Percentiles rank a stretch among this genome's conserved stretches.
phyloP scores from a whole-genome alignment of 208 protist species.

The Strigomonas culicis region DNA sequence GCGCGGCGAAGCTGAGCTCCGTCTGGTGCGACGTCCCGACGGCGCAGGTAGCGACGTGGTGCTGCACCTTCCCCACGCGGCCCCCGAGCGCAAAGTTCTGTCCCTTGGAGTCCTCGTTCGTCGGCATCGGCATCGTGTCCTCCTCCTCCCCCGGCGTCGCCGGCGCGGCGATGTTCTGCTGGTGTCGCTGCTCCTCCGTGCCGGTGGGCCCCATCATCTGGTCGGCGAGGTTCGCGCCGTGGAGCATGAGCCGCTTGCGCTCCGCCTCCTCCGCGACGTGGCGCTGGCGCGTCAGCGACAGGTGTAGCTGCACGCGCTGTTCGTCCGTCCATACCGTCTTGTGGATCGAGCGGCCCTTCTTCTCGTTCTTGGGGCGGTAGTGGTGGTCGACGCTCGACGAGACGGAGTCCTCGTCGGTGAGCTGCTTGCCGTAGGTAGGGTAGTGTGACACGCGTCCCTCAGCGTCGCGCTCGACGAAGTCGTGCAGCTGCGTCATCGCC shows the following conservation, averaged over 20 bases:
- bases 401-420: slow-evolving; percentile 11
- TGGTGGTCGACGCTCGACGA: slow-evolving; percentile 3
- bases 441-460: slow-evolving; percentile 54
- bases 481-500: slow-evolving; percentile 49
- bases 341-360: slow-evolving; percentile 23
- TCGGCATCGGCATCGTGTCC: not conserved
- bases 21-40: slow-evolving; percentile 59
- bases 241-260: slow-evolving; percentile 35
- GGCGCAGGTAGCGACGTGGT: slow-evolving; percentile 58
- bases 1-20: slow-evolving; percentile 58
- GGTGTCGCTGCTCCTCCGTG: slow-evolving; percentile 4
- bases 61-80: slow-evolving; percentile 66
- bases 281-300: slow-evolving; percentile 79
- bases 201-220: slow-evolving; percentile 14
- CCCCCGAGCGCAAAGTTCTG: slow-evolving; percentile 79
- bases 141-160: not conserved
- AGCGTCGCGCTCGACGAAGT: slow-evolving; percentile 80
- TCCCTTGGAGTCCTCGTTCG: not conserved
- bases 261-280: slow-evolving; percentile 61
- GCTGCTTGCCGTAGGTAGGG: slow-evolving; percentile 26
- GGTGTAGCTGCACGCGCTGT: slow-evolving; percentile 83
- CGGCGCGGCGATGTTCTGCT: not conserved
- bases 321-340: slow-evolving; percentile 79
- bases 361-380: slow-evolving; percentile 14
- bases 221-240: slow-evolving; percentile 25